Conservation (phyloP, 768 basidiomycete species). For the Mycena metata region DNA sequence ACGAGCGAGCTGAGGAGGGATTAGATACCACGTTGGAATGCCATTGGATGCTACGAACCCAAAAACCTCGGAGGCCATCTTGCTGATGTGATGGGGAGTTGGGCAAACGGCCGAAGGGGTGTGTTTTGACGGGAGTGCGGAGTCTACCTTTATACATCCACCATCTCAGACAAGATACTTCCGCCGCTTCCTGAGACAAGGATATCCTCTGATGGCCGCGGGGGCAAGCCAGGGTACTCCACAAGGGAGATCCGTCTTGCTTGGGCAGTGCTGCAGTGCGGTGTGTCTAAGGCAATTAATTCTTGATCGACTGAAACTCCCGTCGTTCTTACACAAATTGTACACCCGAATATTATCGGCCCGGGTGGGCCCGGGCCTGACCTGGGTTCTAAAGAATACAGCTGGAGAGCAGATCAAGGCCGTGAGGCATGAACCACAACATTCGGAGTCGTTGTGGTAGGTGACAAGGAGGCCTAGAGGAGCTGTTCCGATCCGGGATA, state of each 20-base stretch:
- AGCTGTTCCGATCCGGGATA: no score
- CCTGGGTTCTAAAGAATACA: no score
- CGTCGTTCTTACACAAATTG: no score
- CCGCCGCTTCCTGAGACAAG: slow-evolving; percentile 22
- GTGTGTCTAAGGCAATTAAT: no score
- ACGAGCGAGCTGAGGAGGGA: slow-evolving; percentile 26
- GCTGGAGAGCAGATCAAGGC: no score
- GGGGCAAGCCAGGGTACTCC: neutral
- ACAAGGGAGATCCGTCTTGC: neutral
- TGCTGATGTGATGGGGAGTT: neutral
- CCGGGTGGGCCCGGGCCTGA: no score
- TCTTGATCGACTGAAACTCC: no score
- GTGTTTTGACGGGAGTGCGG: neutral
- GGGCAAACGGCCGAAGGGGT: neutral
- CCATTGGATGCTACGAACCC: slow-evolving; percentile 4
- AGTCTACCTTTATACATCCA: neutral
- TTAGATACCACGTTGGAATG: neutral
- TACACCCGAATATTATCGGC: no score
- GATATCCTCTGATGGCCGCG: slow-evolving; percentile 15
- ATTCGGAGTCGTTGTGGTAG: no score
- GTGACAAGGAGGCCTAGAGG: no score
- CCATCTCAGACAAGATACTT: slow-evolving; percentile 19
- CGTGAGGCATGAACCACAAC: no score
- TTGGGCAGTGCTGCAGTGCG: no score
- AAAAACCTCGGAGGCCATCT: slow-evolving; percentile 25